Base-by-base conservation (phyloP, 768 basidiomycete genomes). In the Daedaleopsis nitida region DNA sequence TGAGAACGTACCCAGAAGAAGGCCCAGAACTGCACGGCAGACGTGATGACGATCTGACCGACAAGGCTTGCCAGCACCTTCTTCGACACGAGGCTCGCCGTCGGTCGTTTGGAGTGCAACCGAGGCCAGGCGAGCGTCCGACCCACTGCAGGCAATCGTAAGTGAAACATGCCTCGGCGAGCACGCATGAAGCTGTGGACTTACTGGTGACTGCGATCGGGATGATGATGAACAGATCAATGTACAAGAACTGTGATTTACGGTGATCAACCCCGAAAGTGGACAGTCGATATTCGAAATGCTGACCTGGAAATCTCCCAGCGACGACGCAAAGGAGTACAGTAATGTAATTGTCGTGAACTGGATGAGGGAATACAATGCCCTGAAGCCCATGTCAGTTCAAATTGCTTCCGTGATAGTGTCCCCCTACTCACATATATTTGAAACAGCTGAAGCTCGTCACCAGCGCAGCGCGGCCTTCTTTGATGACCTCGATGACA, bases 391-490 rank as follows among this genome's bases (percentile, higher is more conserved):
- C 24, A 6, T 32, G 52, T 3, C 48, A 56, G 55, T 52, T 53
- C 27, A 32, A 13, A 38, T 14, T 24, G 52, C 52, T 14, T 34
- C 47, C 49, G 14, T 9, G 13, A 13, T 17, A 34, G n/a, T 34
- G n/a, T 44, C 21, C 43, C 14, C 48, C 35, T 27, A 80, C 92
- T 74, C 68, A 96, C 96, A 99, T 99, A 70, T 98, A 99, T 76
- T 99, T 99, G 86, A 99, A 99, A 77, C 96, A 98, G 66, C 94
- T 96, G 76, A 99, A 99, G 73, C 94, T 96, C 1, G 97, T 98
- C 55, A 97, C 96, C 55, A 99, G 80, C 1, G 97, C 96, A 9
- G 94, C 93, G 47, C 97, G 83, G 9, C 97, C 97, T 71, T 99
- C 96, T 69, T 89, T 94, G 78, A 99, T 96, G 54, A 99, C 91